Base-by-base conservation (phyloP, 108 stramenopile genomes). In the Skeletonema costatum region DNA sequence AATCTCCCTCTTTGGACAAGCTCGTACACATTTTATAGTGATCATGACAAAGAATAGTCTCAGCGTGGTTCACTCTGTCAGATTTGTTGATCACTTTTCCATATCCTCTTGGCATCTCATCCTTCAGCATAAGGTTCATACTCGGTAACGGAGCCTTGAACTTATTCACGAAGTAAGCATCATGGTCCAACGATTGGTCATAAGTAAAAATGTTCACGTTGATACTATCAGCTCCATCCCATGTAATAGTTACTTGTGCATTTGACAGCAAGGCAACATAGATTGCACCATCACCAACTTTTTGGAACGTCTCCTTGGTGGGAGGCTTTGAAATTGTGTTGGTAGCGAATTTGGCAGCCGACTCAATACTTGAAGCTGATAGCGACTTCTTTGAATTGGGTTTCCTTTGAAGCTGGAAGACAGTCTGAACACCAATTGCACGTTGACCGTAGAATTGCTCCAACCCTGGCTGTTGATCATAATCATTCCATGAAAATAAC, bases 91-190 rank as follows among this genome's bases (percentile, higher is more conserved):
- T 81, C 10, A 89, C 84, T 46, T 79, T 68, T 21, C 85, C 85
- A 19, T 71, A 74, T 62, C 90, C 90, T 21, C 90, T 71, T 5
- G 90, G 90, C 77, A 86, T 85, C 62, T 89, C 88, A 38, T 91
- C 88, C 32, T 79, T 73, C 19, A 86, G 76, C 46, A 75, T 68
- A 14, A 68, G 77, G 17, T 70, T 63, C 70, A 76, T 78, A 8
- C 39, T 58, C 31, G 71, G 74, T 19, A 80, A 70, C 14, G 32
- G 56, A 5, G 16, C 61, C 64, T 66, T 46, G 69, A 90, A 83
- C 1, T 60, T 58, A 1, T 72, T 38, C 11, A 50, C 39, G 50
- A 87, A 81, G 19, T 56, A 35, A 29, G 48, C 16, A 5, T 41
- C 35, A 53, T 74, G 73, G 65, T 75, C 58, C n/a, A 51, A 63